Base-by-base conservation (phyloP, 257 asterid species). In the Ligustrum vulgare region DNA sequence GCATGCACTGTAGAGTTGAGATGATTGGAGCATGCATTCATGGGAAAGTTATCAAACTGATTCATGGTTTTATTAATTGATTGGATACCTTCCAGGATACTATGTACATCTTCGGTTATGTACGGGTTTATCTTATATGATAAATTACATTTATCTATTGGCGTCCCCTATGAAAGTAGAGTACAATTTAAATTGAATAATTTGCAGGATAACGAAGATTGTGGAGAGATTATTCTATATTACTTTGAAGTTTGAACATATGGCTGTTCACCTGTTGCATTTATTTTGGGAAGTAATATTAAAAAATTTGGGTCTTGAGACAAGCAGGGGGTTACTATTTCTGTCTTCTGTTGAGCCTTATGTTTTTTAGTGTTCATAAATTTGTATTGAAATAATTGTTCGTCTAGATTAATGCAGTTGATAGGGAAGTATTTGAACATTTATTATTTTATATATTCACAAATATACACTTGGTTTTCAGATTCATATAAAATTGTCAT, bases 401-500 rank as follows among this genome's bases (percentile, higher is more conserved):
- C 60, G 18, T 51, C 51, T 43, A 12, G 23, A 69, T 39, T 33
- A 10, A 49, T 15, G 58, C 49, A 31, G 74, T 39, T 13, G 51
- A 78, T 74, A 8, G 66, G 28, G 65, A 58, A 22, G 22, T 20
- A 58, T 71, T 69, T 31, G 35, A 67, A 62, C 73, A 41, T 71
- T 75, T 22, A 60, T 9, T 60, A 11, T 65, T 71, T 75, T 23
- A 51, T 69, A 63, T 75, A 41, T 71, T 73, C 69, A 82, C 54
- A 73, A 74, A 73, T 74, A 56, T 82, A 74, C 36, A 82, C 70
- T 84, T 73, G 76, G 72, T 72, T 63, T 77, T 78, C 94, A 94
- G 98, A 88, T 88, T 80, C 73, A 45, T 78, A 79, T 91, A 65
- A 88, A 79, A 79, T 87, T 89, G 67, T 86, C 96, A 62, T 84